Evolutionary conservation across 352 stramenopile species (phyloP), one percentile per base, ranked within the genome.

Genomic region (Globisporangium nodosum): DNA sequence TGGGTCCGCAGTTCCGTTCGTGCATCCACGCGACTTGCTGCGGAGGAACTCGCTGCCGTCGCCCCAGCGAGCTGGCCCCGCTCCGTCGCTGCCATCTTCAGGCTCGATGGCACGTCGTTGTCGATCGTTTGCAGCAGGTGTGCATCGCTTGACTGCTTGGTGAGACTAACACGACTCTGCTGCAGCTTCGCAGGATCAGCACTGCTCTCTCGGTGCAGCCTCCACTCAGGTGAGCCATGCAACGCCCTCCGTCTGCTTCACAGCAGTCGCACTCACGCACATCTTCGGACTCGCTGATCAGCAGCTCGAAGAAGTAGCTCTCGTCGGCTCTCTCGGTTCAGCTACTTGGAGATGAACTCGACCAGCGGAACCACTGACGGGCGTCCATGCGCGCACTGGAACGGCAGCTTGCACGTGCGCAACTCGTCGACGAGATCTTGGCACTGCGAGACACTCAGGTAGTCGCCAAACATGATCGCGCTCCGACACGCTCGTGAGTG

Each of bases 381-480:
- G 13, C 91, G 72, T 1, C 91, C 91, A 40, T 97, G 91, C 2
- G 91, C 91, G 52, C 91, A 97, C 52, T 96, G 85, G 53, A 97
- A 97, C n/a, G 83, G 80, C 35, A 97, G 58, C 4, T 91, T 69
- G 57, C 89, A 97, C 8, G 65, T 66, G 18, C 85, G 75, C 0
- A 97, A 70, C 21, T 78, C 68, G 18, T 81, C 53, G 9, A 97
- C 74, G 27, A 97, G 68, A 0, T 85, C 60, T 21, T 73, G 57
- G 49, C 87, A 96, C 64, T 94, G 72, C 15, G 68, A 68, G 37
- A 83, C 35, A 51, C 78, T 81, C 30, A 97, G 56, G 35, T 69
- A 69, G 56, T 97, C 91, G 16, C 91, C 91, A 78, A 97, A 97
- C 91, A 97, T 97, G 48, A 96, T 96, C 3, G 89, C 89, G 58